phyloP scores from a whole-genome alignment of 2,329 filamentous ascomycete species.

The Metarhizium rileyi region DNA sequence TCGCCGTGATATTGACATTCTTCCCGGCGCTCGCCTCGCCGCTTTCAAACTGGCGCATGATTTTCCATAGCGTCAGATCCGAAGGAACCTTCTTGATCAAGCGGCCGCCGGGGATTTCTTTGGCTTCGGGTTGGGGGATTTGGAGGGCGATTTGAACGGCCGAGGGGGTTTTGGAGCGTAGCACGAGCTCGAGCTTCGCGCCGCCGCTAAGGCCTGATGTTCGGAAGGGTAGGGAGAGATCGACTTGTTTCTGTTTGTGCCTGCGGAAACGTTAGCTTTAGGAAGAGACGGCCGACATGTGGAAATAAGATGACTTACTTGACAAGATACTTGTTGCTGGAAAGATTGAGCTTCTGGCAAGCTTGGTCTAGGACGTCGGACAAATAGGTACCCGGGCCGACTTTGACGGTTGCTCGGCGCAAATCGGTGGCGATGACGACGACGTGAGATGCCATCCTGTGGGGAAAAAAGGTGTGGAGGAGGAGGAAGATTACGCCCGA shows the following conservation, averaged over 20 bases:
- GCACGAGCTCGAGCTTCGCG: conserved; percentile 86
- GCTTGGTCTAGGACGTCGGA: conserved; percentile 82
- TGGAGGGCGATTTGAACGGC: conserved; percentile 85
- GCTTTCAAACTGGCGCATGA: conserved; percentile 84
- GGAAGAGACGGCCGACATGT: not conserved
- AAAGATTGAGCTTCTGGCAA: conserved; percentile 69
- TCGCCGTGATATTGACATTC: conserved; percentile 72
- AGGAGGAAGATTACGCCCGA: not conserved
- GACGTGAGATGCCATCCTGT: conserved; percentile 73
- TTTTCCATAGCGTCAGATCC: conserved; percentile 78
- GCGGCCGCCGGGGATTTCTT: conserved; percentile 52
- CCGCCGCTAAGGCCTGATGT: conserved; percentile 74
- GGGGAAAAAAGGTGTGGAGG: not conserved
- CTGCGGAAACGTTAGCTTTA: conserved; percentile 29
- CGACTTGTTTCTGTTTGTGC: conserved; percentile 74
- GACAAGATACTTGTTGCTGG: conserved; percentile 64
- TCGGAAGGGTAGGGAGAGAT: conserved; percentile 76
- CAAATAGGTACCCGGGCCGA: conserved; percentile 69
- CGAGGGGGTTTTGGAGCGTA: conserved; percentile 74
- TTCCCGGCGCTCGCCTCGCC: conserved; percentile 50
- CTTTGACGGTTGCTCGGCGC: conserved; percentile 71
- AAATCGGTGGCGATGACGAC: conserved; percentile 76
- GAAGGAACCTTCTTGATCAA: conserved; percentile 80
- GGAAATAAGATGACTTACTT: conserved; percentile 47
- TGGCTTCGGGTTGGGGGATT: conserved; percentile 62